Conservation (phyloP, 164 flowering plant genomes). For the Vitis rupestris region DNA sequence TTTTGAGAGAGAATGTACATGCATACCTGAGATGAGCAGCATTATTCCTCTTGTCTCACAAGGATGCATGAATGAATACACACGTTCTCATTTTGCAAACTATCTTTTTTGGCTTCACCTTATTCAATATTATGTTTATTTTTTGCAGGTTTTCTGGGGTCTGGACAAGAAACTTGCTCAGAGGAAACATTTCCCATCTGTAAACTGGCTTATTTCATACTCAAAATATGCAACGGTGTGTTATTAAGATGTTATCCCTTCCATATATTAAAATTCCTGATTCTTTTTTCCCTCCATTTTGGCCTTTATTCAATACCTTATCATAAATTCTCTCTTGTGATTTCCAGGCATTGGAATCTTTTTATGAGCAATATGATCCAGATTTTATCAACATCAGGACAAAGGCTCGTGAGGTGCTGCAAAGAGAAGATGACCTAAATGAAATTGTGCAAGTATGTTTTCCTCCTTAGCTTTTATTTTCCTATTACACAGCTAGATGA, state of each 20-base stretch:
- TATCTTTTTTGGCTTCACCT: background rate
- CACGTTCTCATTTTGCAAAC: background rate
- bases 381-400: slow-evolving; percentile 96
- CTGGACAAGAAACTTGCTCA: slow-evolving; percentile 99
- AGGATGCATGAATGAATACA: background rate
- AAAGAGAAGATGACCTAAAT: slow-evolving; percentile 97
- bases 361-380: slow-evolving; percentile 90
- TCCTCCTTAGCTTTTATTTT: slow-evolving; percentile 1
- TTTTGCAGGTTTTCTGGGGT: slow-evolving; percentile 96
- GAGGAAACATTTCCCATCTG: slow-evolving; percentile 98
- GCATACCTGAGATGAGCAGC: too few relatives aligned
- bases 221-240: slow-evolving; percentile 89
- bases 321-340: slow-evolving; percentile 3
- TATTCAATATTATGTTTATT: background rate
- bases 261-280: background rate
- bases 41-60: background rate
- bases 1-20: too few relatives aligned
- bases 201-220: slow-evolving; percentile 97
- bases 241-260: slow-evolving; percentile 9
- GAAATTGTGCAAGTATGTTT: slow-evolving; percentile 93
- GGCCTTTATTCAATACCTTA: background rate
- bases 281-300: background rate
- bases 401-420: slow-evolving; percentile 97
- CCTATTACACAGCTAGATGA: background rate
- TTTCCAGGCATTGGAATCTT: slow-evolving; percentile 84